A percentile compares a stretch with the other conserved stretches of the same genome.
phyloP scores from a whole-genome alignment of 192 early-diverging fungal genomes.

The Mortierella claussenii region DNA sequence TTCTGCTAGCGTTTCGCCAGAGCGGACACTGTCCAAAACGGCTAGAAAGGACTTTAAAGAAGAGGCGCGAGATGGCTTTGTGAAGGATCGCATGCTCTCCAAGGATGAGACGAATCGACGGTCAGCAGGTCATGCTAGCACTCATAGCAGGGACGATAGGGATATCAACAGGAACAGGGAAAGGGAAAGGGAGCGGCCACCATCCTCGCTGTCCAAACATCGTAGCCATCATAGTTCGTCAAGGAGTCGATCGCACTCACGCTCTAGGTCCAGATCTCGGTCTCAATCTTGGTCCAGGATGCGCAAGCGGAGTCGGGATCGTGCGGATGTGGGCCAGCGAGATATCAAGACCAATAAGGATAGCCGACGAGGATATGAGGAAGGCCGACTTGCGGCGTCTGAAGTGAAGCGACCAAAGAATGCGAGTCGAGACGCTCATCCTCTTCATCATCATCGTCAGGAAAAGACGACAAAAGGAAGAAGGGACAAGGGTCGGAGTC shows the following conservation, averaged over 20 bases:
- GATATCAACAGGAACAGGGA: no score
- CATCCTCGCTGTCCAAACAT: no score
- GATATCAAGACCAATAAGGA: background rate
- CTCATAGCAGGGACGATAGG: background rate
- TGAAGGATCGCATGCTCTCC: background rate
- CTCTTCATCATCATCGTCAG: no score
- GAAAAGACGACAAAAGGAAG: conserved; percentile 10
- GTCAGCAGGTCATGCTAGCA: background rate
- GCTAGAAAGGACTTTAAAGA: background rate
- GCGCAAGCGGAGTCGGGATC: conserved; percentile 1
- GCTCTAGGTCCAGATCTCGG: conserved; percentile 1
- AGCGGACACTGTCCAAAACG: background rate
- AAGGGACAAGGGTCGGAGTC: background rate
- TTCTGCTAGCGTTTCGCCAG: conserved; percentile 1
- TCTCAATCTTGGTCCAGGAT: background rate
- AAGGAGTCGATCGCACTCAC: conserved; percentile 6
- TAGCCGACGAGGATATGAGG: conserved; percentile 3
- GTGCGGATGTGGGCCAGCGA: background rate
- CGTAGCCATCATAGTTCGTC: background rate
- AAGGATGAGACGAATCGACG: background rate
- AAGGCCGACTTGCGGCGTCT: background rate
- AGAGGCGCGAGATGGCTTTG: background rate
- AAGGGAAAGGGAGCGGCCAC: no score
- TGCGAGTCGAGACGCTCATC: background rate
- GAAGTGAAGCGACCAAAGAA: conserved; percentile 1